Percentiles rank a stretch among this genome's conserved stretches.
phyloP scores from a whole-genome alignment of 371 early-diverging fungal genomes.

The Encephalitozoon romaleae region DNA sequence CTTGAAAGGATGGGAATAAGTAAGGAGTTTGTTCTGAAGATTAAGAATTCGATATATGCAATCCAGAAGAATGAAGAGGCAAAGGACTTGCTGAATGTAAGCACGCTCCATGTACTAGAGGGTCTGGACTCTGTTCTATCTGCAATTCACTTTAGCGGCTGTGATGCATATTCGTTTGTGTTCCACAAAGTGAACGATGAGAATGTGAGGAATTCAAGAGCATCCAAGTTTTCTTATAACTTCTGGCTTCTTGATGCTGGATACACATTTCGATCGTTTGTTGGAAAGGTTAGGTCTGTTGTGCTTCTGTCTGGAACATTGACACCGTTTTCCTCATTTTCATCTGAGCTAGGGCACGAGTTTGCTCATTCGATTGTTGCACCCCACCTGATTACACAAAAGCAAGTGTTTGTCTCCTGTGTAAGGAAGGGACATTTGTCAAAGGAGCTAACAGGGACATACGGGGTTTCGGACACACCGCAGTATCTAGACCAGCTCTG shows the following conservation, averaged over 20 bases:
- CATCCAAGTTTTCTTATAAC: constrained; percentile 2
- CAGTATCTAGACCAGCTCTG: constrained; percentile 68
- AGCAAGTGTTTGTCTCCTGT: constrained; percentile 35
- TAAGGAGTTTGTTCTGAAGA: neutral
- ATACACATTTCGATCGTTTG: constrained; percentile 56
- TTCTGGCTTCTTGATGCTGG: constrained; percentile 63
- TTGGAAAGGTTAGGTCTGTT: constrained; percentile 63
- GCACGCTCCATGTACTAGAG: constrained; percentile 9
- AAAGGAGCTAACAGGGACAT: constrained; percentile 60
- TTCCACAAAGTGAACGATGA: constrained; percentile 15
- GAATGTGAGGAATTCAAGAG: neutral
- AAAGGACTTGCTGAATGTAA: constrained; percentile 26
- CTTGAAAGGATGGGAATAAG: constrained; percentile 45
- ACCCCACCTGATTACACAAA: constrained; percentile 34
- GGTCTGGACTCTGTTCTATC: constrained; percentile 32
- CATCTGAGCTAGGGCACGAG: constrained; percentile 31
- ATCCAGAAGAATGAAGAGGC: constrained; percentile 36
- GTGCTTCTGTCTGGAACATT: constrained; percentile 76
- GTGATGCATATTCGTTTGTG: constrained; percentile 28
- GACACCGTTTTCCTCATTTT: constrained; percentile 68
- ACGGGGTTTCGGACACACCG: constrained; percentile 60
- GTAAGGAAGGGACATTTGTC: constrained; percentile 36
- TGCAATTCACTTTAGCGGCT: constrained; percentile 11
- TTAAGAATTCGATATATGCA: constrained; percentile 12
- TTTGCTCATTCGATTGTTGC: constrained; percentile 40